Conservation (phyloP, 805 yeast genomes). For the Geotrichum ghanense region DNA sequence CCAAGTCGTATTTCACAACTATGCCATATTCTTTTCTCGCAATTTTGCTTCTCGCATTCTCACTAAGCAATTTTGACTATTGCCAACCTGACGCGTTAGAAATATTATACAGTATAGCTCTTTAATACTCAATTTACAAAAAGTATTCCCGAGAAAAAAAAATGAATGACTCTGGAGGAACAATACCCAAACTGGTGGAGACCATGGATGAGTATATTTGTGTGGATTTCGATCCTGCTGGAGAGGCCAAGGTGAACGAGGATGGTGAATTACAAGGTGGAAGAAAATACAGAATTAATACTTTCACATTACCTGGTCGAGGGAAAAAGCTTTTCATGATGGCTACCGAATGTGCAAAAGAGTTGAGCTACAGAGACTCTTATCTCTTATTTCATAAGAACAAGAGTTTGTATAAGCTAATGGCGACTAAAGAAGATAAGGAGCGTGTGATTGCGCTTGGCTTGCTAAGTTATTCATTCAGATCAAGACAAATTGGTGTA, state of each 20-base stretch:
- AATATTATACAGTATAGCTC: too few relatives aligned
- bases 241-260: constrained; percentile 34
- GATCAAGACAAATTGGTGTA: constrained; percentile 25
- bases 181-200: not conserved
- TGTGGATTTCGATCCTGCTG: constrained; percentile 28
- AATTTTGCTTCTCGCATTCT: too few relatives aligned
- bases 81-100: too few relatives aligned
- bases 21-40: too few relatives aligned
- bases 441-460: constrained; percentile 26
- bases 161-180: constrained; percentile 1
- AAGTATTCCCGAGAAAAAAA: too few relatives aligned
- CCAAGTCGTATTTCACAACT: too few relatives aligned
- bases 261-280: constrained; percentile 31
- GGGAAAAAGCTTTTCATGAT: constrained; percentile 31
- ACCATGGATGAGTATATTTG: constrained; percentile 23
- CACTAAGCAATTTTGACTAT: too few relatives aligned
- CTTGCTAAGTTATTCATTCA: constrained; percentile 21
- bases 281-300: constrained; percentile 29
- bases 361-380: constrained; percentile 36
- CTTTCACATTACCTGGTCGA: constrained; percentile 31
- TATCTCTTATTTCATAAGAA: constrained; percentile 38
- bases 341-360: constrained; percentile 32
- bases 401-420: constrained; percentile 28
- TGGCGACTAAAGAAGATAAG: constrained; percentile 29
- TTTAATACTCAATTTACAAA: too few relatives aligned